These are phyloP conservation scores for Lignosus rhinocerotis DNA, from an alignment of 1,284 basidiomycete genomes.

Conservation along the genomic window DNA sequence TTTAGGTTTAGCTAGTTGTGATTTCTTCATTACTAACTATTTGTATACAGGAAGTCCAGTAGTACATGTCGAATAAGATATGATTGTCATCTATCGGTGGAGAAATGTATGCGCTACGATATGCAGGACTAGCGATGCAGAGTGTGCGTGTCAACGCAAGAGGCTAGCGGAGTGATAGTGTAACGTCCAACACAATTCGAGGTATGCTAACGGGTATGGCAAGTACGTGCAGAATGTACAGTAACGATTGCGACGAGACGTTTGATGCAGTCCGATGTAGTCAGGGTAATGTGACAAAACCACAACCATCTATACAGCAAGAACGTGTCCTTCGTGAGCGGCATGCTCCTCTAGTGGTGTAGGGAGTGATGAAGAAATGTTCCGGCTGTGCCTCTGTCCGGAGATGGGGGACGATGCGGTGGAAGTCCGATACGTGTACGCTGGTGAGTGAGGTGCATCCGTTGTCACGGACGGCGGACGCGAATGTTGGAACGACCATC, in stretches of 20 bases:
- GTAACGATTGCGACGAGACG: background rate
- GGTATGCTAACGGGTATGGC: background rate
- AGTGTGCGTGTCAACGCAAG: background rate
- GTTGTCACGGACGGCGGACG: constrained; percentile 36
- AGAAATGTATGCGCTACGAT: background rate
- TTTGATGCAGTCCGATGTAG: background rate
- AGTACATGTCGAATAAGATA: background rate
- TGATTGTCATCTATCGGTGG: background rate
- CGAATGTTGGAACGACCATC: constrained; percentile 47
- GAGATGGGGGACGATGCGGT: constrained; percentile 23
- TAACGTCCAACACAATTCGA: background rate
- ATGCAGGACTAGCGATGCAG: background rate
- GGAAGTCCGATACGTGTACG: constrained; percentile 19
- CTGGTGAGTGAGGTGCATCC: constrained; percentile 27
- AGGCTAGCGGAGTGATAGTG: background rate
- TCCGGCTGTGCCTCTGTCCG: constrained; percentile 22
- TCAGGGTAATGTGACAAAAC: background rate
- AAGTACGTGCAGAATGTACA: background rate
- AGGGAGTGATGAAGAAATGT: constrained; percentile 24
- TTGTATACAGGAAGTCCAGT: background rate
- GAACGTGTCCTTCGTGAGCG: background rate
- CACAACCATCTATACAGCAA: constrained; percentile 6
- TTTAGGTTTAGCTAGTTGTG: no score
- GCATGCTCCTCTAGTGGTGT: constrained; percentile 24
- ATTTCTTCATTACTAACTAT: no score